Conservation (phyloP, 1,284 basidiomycete species). For the Ganoderma lingzhi region DNA sequence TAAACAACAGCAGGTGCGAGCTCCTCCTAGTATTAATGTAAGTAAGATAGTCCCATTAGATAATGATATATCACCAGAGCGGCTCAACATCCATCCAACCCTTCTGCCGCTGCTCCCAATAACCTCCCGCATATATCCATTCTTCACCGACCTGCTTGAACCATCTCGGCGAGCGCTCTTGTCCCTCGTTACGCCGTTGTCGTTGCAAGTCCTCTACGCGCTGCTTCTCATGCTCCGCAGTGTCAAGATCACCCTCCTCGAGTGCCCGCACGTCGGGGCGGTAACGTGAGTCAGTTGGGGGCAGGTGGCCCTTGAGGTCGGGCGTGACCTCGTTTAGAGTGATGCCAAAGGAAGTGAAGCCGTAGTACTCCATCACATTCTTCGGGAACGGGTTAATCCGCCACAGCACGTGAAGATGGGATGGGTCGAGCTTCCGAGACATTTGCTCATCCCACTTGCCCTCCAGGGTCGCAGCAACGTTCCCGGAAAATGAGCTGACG, state of each 20-base stretch:
- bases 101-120: conserved; percentile 78
- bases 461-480: conserved; percentile 66
- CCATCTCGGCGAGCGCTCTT: conserved; percentile 71
- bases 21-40: conserved; percentile 25
- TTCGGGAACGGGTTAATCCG: conserved; percentile 77
- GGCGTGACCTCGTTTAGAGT: conserved; percentile 84
- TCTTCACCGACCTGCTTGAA: conserved; percentile 76
- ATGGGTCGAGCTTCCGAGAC: conserved; percentile 69
- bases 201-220: conserved; percentile 80
- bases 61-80: conserved; percentile 66
- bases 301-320: conserved; percentile 73
- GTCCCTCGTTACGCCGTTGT: conserved; percentile 65
- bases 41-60: conserved; percentile 25
- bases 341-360: conserved; percentile 83
- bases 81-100: conserved; percentile 68
- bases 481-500: conserved; percentile 63
- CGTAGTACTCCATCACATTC: conserved; percentile 79
- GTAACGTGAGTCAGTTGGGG: conserved; percentile 86
- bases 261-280: conserved; percentile 89
- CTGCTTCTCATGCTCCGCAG: conserved; percentile 81
- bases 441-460: conserved; percentile 88
- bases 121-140: conserved; percentile 82
- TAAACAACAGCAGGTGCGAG: background rate
- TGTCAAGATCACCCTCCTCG: conserved; percentile 82
- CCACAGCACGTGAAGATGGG: conserved; percentile 81